Base-by-base conservation (phyloP, 2,329 filamentous ascomycete species). In the Penicillium sp. region DNA sequence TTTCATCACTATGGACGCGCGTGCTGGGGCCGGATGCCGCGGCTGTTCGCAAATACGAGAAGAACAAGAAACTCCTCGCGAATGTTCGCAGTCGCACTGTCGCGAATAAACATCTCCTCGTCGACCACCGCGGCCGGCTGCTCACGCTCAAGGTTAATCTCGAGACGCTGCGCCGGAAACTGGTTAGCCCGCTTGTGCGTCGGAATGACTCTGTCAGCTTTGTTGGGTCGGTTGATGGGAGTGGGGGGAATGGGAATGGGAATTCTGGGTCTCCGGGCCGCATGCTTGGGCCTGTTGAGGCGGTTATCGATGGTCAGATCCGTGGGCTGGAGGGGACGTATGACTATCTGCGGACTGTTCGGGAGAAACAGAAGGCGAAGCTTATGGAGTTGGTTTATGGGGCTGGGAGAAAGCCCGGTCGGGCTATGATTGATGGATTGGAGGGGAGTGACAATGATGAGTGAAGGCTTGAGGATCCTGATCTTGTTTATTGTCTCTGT, bases 1-100 rank as follows among this genome's bases (percentile, higher is more conserved):
- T 96, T 38, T 84, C 84, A 2, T 85, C 83, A 3, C 78, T 96
- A 8, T 97, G 91, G 91, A 86, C 87, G 2, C 83, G 84, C 41
- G 81, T 95, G 21, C 81, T 96, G 1, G 90, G 89, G 1, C 77
- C 85, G 34, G 85, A 87, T 61, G 82, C 85, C 7, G 77, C 77
- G 39, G 79, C 84, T 57, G 77, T 95, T n/a, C 80, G 82, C 64
- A 96, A 96, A 68, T 96, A 89, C 69, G 88, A 95, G 67, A 88
- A 87, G 71, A 97, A 97, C 74, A 84, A 85, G 54, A 77, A 82
- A 43, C 76, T 96, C 1, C 80, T 97, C 22, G 80, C 78, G 43
- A 85, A 84, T 57, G 85, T 97, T 49, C 83, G 89, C 55, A 81
- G 85, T 51, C 86, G 85, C 61, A 95, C 90, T 1, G 82, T 95